These are phyloP conservation scores for Caryocar brasiliense DNA, from an alignment of 441 rosid species.

Conservation along the genomic window DNA sequence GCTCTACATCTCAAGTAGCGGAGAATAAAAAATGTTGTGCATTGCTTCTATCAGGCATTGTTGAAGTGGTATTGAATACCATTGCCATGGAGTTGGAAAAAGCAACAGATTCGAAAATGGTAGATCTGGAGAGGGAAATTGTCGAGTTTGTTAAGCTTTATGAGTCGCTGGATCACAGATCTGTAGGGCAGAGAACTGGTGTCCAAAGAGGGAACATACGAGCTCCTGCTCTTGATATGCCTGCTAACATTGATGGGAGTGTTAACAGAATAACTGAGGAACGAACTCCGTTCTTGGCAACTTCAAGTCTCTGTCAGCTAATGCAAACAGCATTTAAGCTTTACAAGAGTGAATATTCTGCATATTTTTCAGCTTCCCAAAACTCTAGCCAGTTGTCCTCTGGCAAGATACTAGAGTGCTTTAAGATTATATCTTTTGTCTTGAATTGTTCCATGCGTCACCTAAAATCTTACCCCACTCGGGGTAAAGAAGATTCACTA, in stretches of 20 bases:
- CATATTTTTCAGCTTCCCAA: constrained; percentile 30
- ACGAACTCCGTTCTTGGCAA: constrained; percentile 43
- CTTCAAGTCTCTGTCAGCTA: constrained; percentile 59
- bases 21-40: constrained; percentile 46
- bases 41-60: constrained; percentile 40
- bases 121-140: constrained; percentile 53
- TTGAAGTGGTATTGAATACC: constrained; percentile 52
- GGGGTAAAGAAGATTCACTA: constrained; percentile 45
- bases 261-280: constrained; percentile 26
- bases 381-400: constrained; percentile 38
- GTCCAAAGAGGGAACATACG: constrained; percentile 36
- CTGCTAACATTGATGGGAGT: constrained; percentile 23
- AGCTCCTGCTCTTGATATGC: constrained; percentile 22
- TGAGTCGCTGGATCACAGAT: constrained; percentile 28
- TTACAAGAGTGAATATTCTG: constrained; percentile 18
- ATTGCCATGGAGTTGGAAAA: constrained; percentile 50
- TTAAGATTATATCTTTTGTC: constrained; percentile 33
- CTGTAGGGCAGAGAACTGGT: constrained; percentile 34
- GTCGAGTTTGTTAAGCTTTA: constrained; percentile 38
- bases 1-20: constrained; percentile 36
- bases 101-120: constrained; percentile 35
- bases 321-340: constrained; percentile 30
- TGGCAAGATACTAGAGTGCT: constrained; percentile 28
- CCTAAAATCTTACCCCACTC: constrained; percentile 35
- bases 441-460: constrained; percentile 49